Evolutionary conservation across 164 flowering plant species (phyloP).

Genomic region (Umbilicus rupestris): DNA sequence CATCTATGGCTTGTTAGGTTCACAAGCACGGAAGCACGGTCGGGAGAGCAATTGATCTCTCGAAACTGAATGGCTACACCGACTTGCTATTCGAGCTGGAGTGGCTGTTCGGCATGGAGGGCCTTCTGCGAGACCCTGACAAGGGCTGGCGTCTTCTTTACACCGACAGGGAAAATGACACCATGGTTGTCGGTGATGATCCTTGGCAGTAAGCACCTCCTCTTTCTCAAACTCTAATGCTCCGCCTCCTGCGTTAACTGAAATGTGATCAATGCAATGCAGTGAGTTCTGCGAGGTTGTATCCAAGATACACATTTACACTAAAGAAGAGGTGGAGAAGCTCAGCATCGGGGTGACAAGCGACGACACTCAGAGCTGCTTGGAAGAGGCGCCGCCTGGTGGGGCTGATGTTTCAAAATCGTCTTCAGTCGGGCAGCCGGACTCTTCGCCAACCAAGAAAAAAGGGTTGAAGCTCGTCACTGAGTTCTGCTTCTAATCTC

Average conservation of each 20-base stretch:
- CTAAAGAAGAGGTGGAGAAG: slow-evolving; percentile 78
- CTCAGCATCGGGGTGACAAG: slow-evolving; percentile 44
- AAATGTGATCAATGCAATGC: slow-evolving; percentile 15
- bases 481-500: neutral
- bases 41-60: slow-evolving; percentile 84
- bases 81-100: slow-evolving; percentile 70
- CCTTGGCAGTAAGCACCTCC: slow-evolving; percentile 85
- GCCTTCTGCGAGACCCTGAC: slow-evolving; percentile 52
- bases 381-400: slow-evolving; percentile 70
- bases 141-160: slow-evolving; percentile 82
- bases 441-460: slow-evolving; percentile 32
- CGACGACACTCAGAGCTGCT: slow-evolving; percentile 74
- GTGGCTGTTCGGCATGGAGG: slow-evolving; percentile 78
- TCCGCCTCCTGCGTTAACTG: neutral
- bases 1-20: slow-evolving; percentile 73
- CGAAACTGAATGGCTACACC: slow-evolving; percentile 51
- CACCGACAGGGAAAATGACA: slow-evolving; percentile 78
- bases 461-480: slow-evolving; percentile 15
- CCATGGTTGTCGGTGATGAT: slow-evolving; percentile 88
- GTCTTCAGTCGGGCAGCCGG: slow-evolving; percentile 47
- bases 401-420: slow-evolving; percentile 47
- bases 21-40: slow-evolving; percentile 92
- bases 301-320: slow-evolving; percentile 65
- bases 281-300: slow-evolving; percentile 77
- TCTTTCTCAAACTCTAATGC: neutral